Percentiles rank a stretch among this genome's conserved stretches.
These are phyloP conservation scores for Nannizziopsis barbatae DNA, from an alignment of 2,329 filamentous ascomycete species.

Conservation along the genomic window DNA sequence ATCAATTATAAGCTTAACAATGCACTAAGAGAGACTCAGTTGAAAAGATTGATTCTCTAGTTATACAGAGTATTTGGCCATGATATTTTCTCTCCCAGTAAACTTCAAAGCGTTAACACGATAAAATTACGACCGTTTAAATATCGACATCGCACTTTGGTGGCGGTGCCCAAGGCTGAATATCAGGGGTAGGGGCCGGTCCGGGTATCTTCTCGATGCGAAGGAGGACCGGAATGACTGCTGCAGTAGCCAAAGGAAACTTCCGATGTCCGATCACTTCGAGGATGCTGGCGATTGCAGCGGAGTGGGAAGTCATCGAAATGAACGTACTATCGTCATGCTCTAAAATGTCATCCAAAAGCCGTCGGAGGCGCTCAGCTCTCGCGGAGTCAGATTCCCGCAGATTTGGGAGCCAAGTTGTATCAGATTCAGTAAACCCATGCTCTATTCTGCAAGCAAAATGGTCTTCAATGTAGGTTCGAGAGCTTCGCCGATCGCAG, in stretches of 20 bases:
- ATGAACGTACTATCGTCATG: conserved; percentile 40
- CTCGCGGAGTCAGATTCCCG: conserved; percentile 42
- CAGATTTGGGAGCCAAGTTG: conserved; percentile 40
- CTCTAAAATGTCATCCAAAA: conserved; percentile 45
- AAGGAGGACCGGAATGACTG: conserved; percentile 42
- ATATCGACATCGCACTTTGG: too few species aligned
- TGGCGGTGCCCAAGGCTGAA: background rate
- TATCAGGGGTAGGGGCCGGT: background rate
- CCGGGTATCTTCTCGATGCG: conserved; percentile 28
- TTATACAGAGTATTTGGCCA: too few species aligned
- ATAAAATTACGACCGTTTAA: too few species aligned
- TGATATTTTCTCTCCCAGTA: too few species aligned
- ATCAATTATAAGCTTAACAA: too few species aligned
- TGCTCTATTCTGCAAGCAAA: conserved; percentile 43
- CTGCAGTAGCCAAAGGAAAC: conserved; percentile 41
- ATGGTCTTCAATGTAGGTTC: conserved; percentile 37
- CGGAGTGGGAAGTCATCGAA: conserved; percentile 49
- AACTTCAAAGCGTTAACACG: too few species aligned
- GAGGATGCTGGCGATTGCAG: conserved; percentile 46
- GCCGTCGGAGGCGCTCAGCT: conserved; percentile 34
- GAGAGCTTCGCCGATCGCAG: conserved; percentile 46
- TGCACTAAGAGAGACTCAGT: too few species aligned
- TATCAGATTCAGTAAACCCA: conserved; percentile 45
- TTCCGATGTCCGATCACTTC: conserved; percentile 35
- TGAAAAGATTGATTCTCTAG: too few species aligned